Base-by-base conservation (phyloP, 1,284 basidiomycete genomes). In the Leccinum pallidistipes region DNA sequence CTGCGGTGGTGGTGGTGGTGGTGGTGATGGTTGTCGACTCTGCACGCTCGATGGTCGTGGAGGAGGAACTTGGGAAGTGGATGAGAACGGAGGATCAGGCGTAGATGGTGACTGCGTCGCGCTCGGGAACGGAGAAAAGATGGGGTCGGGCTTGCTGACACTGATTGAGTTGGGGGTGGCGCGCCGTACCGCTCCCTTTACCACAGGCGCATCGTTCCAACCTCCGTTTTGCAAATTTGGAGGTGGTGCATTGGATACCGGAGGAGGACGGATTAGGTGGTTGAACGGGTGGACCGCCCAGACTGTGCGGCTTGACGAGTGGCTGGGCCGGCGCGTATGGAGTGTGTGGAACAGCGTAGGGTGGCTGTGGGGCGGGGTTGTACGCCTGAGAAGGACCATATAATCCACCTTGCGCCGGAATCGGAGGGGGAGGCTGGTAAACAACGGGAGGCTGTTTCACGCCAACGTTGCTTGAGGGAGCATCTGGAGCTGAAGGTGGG, bases 71-170 rank as follows among this genome's bases (percentile, higher is more conserved):
- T 43, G 40, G 10, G 10, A 2, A 85, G 62, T 2, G 76, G 67
- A 3, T n/a, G 51, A 18, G 62, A 80, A 82, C 4, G 83, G 80
- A 34, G 83, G 78, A 8, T 77, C 71, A 45, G 78, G 69, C 10
- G 64, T 72, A 49, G 82, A 80, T 9, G 83, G 80, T 55, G 81
- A 81, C 11, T 77, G 76, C 21, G 81, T 78, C n/a, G 81, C 81
- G 67, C 92, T 94, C 8, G 94, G 92, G 87, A 98, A 97, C 1
- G 95, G 95, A 29, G 92, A 86, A 14, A 88, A 89, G 74, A 98
- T 97, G 1, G 92, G 84, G 3, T 80, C 79, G 1, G 84, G 86
- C 68, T 91, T 91, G 51, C 74, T 76, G 27, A 77, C 66, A 57
- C 74, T 80, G 8, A 81, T 71, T 1, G 83, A 78, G 43, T 80